Conservation (phyloP, 208 protist species). For the Leptomonas seymouri region DNA sequence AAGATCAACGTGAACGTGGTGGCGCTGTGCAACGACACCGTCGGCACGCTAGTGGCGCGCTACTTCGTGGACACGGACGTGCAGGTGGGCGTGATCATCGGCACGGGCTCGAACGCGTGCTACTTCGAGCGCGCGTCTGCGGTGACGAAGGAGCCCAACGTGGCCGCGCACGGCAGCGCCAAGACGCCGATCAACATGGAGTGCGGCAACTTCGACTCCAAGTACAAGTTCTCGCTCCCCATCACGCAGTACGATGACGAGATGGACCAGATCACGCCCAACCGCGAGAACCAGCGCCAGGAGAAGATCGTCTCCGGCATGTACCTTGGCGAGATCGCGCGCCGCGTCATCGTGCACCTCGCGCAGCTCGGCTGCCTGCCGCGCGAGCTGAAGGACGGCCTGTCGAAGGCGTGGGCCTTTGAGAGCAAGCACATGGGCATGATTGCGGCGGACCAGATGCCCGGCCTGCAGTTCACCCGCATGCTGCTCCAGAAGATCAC, state of each 20-base stretch:
- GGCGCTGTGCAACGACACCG: slow-evolving; percentile 92
- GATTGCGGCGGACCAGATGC: slow-evolving; percentile 70
- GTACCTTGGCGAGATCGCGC: slow-evolving; percentile 89
- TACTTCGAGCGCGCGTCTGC: slow-evolving; percentile 83
- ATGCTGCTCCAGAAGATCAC: slow-evolving; percentile 45
- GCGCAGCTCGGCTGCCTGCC: slow-evolving; percentile 59
- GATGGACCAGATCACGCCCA: slow-evolving; percentile 67
- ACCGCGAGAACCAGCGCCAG: slow-evolving; percentile 69
- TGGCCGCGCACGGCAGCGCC: slow-evolving; percentile 44
- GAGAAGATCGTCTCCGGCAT: slow-evolving; percentile 93
- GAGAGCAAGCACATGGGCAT: slow-evolving; percentile 62
- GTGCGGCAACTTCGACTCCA: slow-evolving; percentile 91
- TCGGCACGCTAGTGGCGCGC: slow-evolving; percentile 85
- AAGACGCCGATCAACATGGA: slow-evolving; percentile 91
- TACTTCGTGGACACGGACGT: slow-evolving; percentile 69
- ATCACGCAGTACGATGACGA: slow-evolving; percentile 75
- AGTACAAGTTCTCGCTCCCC: slow-evolving; percentile 72
- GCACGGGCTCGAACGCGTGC: slow-evolving; percentile 91
- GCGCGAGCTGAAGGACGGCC: slow-evolving; percentile 31
- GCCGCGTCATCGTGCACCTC: slow-evolving; percentile 64
- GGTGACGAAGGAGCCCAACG: slow-evolving; percentile 76
- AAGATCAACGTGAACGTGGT: slow-evolving; percentile 80
- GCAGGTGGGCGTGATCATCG: slow-evolving; percentile 89
- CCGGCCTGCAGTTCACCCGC: slow-evolving; percentile 73
- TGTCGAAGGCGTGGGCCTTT: slow-evolving; percentile 58